Percentiles rank a stretch among this genome's conserved stretches.
Conservation (phyloP, 345 rosid species). For the Boechera retrofracta region DNA sequence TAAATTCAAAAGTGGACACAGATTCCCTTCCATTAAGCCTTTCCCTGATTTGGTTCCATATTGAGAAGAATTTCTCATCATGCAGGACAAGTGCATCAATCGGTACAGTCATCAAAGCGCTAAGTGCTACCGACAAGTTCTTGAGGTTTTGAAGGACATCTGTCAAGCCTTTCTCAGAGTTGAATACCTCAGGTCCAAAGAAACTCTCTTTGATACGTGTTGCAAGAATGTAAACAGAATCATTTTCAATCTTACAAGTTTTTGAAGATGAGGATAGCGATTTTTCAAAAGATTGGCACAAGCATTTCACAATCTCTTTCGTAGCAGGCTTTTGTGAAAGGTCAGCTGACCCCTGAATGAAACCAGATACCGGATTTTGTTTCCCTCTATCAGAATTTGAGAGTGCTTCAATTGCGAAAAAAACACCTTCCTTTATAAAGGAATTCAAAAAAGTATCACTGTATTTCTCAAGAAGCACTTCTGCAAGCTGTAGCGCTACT, state of each 20-base stretch:
- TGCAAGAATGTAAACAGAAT: slow-evolving; percentile 69
- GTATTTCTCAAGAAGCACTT: slow-evolving; percentile 72
- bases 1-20: slow-evolving; percentile 90
- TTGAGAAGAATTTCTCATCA: slow-evolving; percentile 56
- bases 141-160: slow-evolving; percentile 82
- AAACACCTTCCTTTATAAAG: slow-evolving; percentile 86
- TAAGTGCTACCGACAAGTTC: slow-evolving; percentile 63
- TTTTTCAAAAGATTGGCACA: slow-evolving; percentile 74
- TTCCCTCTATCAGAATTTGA: slow-evolving; percentile 60
- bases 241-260: slow-evolving; percentile 72
- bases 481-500: slow-evolving; percentile 72
- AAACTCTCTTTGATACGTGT: slow-evolving; percentile 62
- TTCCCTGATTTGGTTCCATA: slow-evolving; percentile 61
- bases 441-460: slow-evolving; percentile 64
- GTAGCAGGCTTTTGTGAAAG: slow-evolving; percentile 53
- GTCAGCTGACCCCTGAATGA: slow-evolving; percentile 54
- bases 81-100: slow-evolving; percentile 44
- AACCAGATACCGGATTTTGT: slow-evolving; percentile 28
- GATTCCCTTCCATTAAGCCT: slow-evolving; percentile 79
- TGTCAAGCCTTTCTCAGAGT: slow-evolving; percentile 73
- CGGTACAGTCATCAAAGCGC: slow-evolving; percentile 52
- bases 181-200: slow-evolving; percentile 62
- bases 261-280: slow-evolving; percentile 50
- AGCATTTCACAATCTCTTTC: slow-evolving; percentile 66
- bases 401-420: slow-evolving; percentile 76